Evolutionary conservation across 441 rosid species (phyloP).

Genomic region (Dalechampia spathulata): DNA sequence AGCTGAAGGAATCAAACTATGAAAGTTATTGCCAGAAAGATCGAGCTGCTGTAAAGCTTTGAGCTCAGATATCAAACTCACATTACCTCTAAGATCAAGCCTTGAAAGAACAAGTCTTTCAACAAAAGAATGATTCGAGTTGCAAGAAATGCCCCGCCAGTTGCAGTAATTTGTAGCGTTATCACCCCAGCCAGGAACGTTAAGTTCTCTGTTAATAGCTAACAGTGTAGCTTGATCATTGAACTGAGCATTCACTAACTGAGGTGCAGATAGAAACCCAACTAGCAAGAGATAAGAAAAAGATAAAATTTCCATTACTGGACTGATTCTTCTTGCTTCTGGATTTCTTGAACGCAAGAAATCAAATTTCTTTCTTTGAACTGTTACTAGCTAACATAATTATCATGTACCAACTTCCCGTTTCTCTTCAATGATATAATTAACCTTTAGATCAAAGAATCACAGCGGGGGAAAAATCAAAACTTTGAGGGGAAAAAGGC

Average conservation of each 20-base stretch:
- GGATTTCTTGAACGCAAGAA: constrained; percentile 20
- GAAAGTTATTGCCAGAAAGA: constrained; percentile 69
- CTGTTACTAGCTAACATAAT: constrained; percentile 7
- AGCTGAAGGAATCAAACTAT: constrained; percentile 59
- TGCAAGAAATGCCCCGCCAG: constrained; percentile 72
- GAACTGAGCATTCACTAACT: constrained; percentile 35
- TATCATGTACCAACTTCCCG: neutral
- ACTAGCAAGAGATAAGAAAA: constrained; percentile 32
- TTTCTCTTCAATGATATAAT: neutral
- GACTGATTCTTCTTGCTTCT: neutral
- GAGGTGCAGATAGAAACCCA: constrained; percentile 46
- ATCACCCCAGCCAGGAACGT: constrained; percentile 75
- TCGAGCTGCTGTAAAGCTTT: constrained; percentile 71
- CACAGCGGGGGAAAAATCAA: constrained; percentile 4
- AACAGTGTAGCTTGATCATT: constrained; percentile 50
- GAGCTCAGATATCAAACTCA: constrained; percentile 56
- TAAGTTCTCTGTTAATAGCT: constrained; percentile 63
- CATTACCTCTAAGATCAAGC: constrained; percentile 76
- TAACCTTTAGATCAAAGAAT: constrained; percentile 14
- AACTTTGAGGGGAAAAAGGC: neutral
- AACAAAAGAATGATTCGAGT: constrained; percentile 52
- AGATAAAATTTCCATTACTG: constrained; percentile 42
- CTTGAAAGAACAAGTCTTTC: constrained; percentile 69
- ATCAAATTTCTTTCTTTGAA: constrained; percentile 16
- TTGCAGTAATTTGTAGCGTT: constrained; percentile 60